Evolutionary conservation across 2,329 filamentous ascomycete species (phyloP), one percentile per base, ranked within the genome.

Genomic region (Trichoderma sp.): DNA sequence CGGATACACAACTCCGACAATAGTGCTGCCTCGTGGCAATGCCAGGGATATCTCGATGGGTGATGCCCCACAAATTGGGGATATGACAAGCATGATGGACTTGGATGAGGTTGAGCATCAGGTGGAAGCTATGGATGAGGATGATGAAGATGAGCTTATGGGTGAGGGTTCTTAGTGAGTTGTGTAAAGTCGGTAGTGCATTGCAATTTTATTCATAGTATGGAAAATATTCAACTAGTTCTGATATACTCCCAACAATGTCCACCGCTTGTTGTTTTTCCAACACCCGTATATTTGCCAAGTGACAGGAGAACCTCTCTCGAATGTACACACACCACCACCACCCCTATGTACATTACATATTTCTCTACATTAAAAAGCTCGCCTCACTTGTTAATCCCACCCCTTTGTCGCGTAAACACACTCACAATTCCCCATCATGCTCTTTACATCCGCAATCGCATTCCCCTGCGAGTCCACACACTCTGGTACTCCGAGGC

Each of bases 401-500:
- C 59, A 63, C 5, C 19, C 9, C 15, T 48, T 29, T 25, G 59
- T 64, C 35, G 12, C 39, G 68, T 83, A 83, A 19, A 72, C 73
- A 68, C 81, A 83, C 48, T 74, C 70, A 64, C 81, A 83, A 13
- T 74, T 72, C 6, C 78, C 78, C 2, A 69, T 64, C 10, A 78
- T 77, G 9, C 77, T 76, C 67, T 80, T 78, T 4, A 82, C 72
- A 61, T 78, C 73, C 0, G 78, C 79, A 29, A 84, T 73, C n/a
- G 66, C 67, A 1, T 74, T 73, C 4, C 82, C 81, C 5, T 74
- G 67, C 3, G 69, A 70, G 60, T 83, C 79, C 59, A 78, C 81
- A 75, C 89, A 91, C 22, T 82, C 80, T 1, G 88, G 89, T 35
- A 72, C 71, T 5, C 72, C 73, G 12, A 60, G 3, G 1, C n/a